Evolutionary conservation across 78 protist genomes (phyloP).

Genomic region (Polysphondylium violaceum): DNA sequence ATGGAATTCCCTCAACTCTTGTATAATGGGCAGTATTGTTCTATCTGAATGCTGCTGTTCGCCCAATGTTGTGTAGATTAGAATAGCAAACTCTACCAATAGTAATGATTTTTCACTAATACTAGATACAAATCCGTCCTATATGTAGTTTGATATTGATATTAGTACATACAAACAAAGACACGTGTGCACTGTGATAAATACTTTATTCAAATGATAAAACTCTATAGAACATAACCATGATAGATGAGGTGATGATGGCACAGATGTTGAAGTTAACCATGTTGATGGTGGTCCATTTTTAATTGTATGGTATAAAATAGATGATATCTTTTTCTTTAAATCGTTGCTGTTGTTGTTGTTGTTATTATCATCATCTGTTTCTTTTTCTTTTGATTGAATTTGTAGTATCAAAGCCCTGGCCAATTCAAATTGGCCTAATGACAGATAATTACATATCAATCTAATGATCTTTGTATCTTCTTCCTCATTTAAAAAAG

Average conservation of each 20-base stretch:
- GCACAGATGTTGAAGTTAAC: constrained; percentile 57
- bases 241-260: constrained; percentile 62
- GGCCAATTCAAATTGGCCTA: constrained; percentile 74
- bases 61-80: constrained; percentile 28
- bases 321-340: constrained; percentile 37
- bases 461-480: constrained; percentile 55
- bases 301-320: constrained; percentile 58
- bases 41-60: constrained; percentile 26
- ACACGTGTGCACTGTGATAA: too few relatives aligned
- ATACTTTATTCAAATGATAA: constrained; percentile 64
- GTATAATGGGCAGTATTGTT: constrained; percentile 50
- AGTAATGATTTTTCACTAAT: constrained; percentile 45
- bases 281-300: constrained; percentile 76
- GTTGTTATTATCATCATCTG: neutral
- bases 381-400: constrained; percentile 11
- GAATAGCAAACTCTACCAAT: constrained; percentile 44
- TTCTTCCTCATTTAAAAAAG: constrained; percentile 62
- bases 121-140: constrained; percentile 57
- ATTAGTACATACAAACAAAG: too few relatives aligned
- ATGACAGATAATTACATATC: constrained; percentile 67
- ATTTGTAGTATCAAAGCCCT: constrained; percentile 55
- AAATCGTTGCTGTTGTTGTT: neutral
- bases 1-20: constrained; percentile 69
- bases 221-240: constrained; percentile 79
- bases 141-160: neutral